Conservation (phyloP, 129 eudicot species). For the Smallanthus sonchifolius region DNA sequence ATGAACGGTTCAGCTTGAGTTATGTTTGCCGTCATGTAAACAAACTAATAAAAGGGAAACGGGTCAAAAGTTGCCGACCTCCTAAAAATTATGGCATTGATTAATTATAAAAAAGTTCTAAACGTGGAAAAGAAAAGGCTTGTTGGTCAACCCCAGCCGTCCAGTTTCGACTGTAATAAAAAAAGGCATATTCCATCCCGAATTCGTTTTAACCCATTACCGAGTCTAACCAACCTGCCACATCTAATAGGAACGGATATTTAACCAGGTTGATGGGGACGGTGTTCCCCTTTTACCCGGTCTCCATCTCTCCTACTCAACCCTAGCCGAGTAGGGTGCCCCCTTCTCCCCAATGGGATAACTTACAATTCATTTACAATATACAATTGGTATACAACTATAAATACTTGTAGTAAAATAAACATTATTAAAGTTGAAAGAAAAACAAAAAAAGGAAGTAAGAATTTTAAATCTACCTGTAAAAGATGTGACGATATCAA, state of each 20-base stretch:
- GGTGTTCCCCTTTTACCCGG: too few species aligned
- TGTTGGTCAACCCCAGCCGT: background rate
- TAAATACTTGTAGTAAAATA: background rate
- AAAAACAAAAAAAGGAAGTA: background rate
- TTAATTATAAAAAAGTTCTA: background rate
- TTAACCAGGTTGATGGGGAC: too few species aligned
- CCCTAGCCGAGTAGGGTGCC: too few species aligned
- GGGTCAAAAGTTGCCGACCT: background rate
- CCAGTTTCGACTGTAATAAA: background rate
- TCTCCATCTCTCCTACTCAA: too few species aligned
- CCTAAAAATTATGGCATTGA: background rate
- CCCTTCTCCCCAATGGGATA: too few species aligned
- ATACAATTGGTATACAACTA: conserved; percentile 40
- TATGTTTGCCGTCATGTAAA: background rate
- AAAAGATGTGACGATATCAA: too few species aligned
- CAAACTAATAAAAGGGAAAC: background rate
- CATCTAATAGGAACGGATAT: background rate
- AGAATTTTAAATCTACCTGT: conserved; percentile 45
- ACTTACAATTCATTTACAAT: conserved; percentile 90
- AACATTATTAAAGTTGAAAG: background rate
- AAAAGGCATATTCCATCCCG: background rate
- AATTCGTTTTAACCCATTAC: background rate
- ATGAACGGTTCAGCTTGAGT: background rate
- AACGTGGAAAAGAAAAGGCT: background rate
- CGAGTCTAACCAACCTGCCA: background rate